Evolutionary conservation across 768 basidiomycete species (phyloP).

Genomic region (Pleurotus cornucopiae): DNA sequence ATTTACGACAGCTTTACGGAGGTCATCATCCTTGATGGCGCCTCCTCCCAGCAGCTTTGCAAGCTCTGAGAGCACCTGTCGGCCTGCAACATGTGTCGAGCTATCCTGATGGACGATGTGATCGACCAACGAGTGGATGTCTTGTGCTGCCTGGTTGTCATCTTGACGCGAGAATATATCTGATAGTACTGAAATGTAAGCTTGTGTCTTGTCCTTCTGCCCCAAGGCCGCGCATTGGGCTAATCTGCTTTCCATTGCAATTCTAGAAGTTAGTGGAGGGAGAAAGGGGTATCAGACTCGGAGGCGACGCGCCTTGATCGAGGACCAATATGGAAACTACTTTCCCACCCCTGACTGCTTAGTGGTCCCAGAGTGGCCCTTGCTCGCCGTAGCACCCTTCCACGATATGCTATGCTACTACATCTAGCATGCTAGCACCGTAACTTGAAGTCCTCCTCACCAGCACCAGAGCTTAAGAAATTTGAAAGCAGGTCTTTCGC

Average conservation of each 20-base stretch:
- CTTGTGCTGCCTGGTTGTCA: slow-evolving; percentile 37
- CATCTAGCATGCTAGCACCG: no score
- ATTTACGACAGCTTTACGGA: slow-evolving; percentile 71
- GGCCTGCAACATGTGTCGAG: slow-evolving; percentile 81
- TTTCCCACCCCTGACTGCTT: no score
- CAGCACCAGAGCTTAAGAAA: no score
- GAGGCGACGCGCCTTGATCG: no score
- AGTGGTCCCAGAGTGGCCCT: no score
- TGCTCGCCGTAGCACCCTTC: no score
- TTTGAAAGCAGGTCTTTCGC: no score
- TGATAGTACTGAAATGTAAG: slow-evolving; percentile 65
- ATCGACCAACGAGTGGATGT: slow-evolving; percentile 72
- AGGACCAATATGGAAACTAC: no score
- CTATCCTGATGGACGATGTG: slow-evolving; percentile 79
- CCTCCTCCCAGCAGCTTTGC: slow-evolving; percentile 64
- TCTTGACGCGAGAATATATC: slow-evolving; percentile 56
- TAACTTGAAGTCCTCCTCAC: no score
- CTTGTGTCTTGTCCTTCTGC: slow-evolving; percentile 84
- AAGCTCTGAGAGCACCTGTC: slow-evolving; percentile 84
- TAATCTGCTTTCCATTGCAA: slow-evolving; percentile 62
- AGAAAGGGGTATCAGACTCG: no score
- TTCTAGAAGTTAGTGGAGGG: background rate
- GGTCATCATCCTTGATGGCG: slow-evolving; percentile 45
- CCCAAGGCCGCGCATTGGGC: slow-evolving; percentile 55
- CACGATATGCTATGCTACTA: no score